These are phyloP conservation scores for Yamadazyma insecticola DNA, from an alignment of 805 yeast genomes.

Conservation along the genomic window DNA sequence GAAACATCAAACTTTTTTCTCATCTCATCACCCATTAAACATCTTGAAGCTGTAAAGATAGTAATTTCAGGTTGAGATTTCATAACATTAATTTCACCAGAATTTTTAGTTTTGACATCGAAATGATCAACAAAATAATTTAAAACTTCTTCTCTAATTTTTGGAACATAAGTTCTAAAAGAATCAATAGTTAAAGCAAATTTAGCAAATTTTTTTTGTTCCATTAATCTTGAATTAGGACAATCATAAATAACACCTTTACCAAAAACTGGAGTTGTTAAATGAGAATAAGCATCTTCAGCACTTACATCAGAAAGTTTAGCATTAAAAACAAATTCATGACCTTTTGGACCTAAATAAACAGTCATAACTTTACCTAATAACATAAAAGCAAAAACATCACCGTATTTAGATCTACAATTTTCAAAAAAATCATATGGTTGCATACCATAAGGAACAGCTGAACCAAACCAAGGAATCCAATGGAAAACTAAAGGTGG, in stretches of 20 bases:
- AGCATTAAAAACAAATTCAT: slow-evolving; percentile 91
- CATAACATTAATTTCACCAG: slow-evolving; percentile 65
- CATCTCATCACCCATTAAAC: slow-evolving; percentile 87
- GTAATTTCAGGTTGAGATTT: slow-evolving; percentile 91
- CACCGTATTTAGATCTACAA: slow-evolving; percentile 83
- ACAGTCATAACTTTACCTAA: slow-evolving; percentile 94
- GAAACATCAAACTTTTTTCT: slow-evolving; percentile 75
- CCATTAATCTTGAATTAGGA: slow-evolving; percentile 91
- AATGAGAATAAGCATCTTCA: slow-evolving; percentile 90
- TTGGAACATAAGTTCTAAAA: slow-evolving; percentile 81
- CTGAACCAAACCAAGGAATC: slow-evolving; percentile 95
- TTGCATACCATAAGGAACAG: slow-evolving; percentile 83
- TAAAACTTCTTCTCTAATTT: slow-evolving; percentile 72
- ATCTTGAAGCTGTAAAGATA: slow-evolving; percentile 91
- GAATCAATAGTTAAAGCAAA: slow-evolving; percentile 81
- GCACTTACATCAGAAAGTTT: slow-evolving; percentile 88
- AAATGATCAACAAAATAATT: slow-evolving; percentile 56
- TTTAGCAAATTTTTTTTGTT: slow-evolving; percentile 95
- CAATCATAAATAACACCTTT: slow-evolving; percentile 97
- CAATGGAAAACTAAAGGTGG: slow-evolving; percentile 89
- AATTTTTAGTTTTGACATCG: slow-evolving; percentile 37
- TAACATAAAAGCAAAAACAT: slow-evolving; percentile 84
- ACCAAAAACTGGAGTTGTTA: slow-evolving; percentile 99
- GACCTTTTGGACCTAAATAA: slow-evolving; percentile 95
- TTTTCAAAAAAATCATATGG: slow-evolving; percentile 86